Percentiles rank a stretch among this genome's conserved stretches.
Conservation (phyloP, 139 green algal species). For the Asterochloris erici region DNA sequence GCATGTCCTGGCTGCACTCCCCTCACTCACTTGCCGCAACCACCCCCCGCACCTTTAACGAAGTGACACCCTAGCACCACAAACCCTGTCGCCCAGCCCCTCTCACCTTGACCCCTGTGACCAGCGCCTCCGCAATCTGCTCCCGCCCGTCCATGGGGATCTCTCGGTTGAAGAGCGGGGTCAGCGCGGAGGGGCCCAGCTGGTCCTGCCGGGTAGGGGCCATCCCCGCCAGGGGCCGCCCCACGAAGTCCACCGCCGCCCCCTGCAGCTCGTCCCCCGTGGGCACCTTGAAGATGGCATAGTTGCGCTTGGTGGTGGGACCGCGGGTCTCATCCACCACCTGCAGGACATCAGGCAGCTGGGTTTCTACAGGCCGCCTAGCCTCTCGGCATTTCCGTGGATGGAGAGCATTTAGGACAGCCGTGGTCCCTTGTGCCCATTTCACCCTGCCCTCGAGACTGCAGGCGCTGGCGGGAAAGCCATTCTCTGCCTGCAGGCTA, state of each 20-base stretch:
- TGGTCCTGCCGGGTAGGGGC: constrained; percentile 9
- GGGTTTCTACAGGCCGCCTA: too few relatives aligned
- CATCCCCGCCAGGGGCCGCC: constrained; percentile 23
- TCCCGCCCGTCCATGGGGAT: constrained; percentile 71
- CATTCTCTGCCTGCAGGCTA: too few relatives aligned
- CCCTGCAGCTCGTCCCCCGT: constrained; percentile 8
- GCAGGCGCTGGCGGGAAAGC: too few relatives aligned
- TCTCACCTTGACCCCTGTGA: constrained; percentile 67
- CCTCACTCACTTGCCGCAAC: too few relatives aligned
- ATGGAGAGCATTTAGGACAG: too few relatives aligned
- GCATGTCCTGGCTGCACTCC: too few relatives aligned
- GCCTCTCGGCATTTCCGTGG: too few relatives aligned
- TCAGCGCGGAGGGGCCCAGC: constrained; percentile 30
- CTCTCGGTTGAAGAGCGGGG: constrained; percentile 61
- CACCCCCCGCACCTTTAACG: too few relatives aligned
- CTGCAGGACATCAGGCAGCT: constrained; percentile 24
- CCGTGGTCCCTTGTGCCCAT: too few relatives aligned
- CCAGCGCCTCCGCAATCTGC: constrained; percentile 68
- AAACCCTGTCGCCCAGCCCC: too few relatives aligned
- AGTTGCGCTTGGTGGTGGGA: constrained; percentile 75
- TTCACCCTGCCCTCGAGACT: too few relatives aligned
- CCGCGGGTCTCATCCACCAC: constrained; percentile 71
- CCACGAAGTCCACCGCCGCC: constrained; percentile 59
- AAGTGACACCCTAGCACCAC: too few relatives aligned
- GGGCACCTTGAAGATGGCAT: constrained; percentile 48